These are phyloP conservation scores for Schizonepeta tenuifolia DNA, from an alignment of 257 asterid genomes.

Conservation along the genomic window DNA sequence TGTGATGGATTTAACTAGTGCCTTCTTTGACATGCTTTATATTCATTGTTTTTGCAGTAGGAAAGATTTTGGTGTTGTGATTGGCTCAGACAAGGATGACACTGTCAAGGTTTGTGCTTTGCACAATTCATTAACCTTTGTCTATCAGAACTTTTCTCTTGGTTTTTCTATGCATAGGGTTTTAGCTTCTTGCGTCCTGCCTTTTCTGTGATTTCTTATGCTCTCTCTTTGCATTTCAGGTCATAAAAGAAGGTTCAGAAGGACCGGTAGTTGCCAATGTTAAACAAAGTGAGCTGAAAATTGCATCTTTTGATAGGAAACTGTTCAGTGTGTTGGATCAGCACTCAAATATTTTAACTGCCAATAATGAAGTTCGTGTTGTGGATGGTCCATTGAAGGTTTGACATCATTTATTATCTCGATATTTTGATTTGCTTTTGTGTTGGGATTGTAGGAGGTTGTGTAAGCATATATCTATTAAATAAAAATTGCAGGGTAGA, in stretches of 20 bases:
- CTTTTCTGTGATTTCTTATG: not conserved
- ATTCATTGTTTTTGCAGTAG: conserved; percentile 55
- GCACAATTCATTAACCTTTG: conserved; percentile 23
- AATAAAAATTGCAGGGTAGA: conserved; percentile 64
- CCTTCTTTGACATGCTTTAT: conserved; percentile 28
- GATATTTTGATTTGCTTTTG: conserved; percentile 19
- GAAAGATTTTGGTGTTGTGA: conserved; percentile 89
- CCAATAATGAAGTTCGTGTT: conserved; percentile 70
- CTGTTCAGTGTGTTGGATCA: conserved; percentile 76
- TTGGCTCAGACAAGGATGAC: conserved; percentile 81
- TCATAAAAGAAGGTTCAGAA: conserved; percentile 74
- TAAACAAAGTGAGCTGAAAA: conserved; percentile 64
- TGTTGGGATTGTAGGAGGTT: conserved; percentile 22
- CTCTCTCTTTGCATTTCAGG: conserved; percentile 44
- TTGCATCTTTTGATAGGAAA: conserved; percentile 86
- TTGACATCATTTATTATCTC: conserved; percentile 22
- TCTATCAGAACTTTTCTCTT: conserved; percentile 29
- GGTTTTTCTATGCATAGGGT: conserved; percentile 1
- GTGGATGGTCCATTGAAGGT: conserved; percentile 92
- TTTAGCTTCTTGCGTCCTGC: not conserved
- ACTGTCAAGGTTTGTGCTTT: conserved; percentile 64
- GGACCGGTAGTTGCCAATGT: conserved; percentile 64
- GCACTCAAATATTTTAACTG: conserved; percentile 62
- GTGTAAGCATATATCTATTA: conserved; percentile 24
- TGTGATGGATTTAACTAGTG: conserved; percentile 19